These are phyloP conservation scores for Suhomyces guaymorum DNA, from an alignment of 1,139 yeast genomes.

Conservation along the genomic window DNA sequence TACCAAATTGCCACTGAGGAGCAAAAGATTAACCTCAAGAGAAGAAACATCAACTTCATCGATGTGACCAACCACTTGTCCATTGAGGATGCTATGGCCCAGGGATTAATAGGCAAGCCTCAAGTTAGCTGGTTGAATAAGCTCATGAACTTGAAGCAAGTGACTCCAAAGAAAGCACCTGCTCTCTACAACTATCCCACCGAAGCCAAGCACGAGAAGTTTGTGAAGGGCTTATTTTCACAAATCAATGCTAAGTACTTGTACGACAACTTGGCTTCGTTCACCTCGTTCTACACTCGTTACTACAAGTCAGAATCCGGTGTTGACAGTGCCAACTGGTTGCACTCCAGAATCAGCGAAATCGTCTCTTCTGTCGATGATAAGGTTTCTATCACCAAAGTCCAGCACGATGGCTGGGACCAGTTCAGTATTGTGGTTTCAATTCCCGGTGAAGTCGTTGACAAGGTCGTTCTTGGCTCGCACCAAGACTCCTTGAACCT, in stretches of 20 bases:
- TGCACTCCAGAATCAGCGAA: constrained; percentile 50
- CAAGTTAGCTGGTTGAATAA: constrained; percentile 10
- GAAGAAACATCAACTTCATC: constrained; percentile 60
- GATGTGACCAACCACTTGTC: constrained; percentile 62
- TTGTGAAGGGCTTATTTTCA: constrained; percentile 43
- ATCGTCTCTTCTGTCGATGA: constrained; percentile 42
- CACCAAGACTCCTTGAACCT: constrained; percentile 87
- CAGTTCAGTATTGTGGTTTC: constrained; percentile 45
- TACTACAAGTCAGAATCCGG: constrained; percentile 78
- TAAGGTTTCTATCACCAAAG: constrained; percentile 28
- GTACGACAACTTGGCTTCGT: constrained; percentile 55
- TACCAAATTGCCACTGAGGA: constrained; percentile 51
- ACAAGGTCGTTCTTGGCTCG: constrained; percentile 74
- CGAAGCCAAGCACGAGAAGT: constrained; percentile 34
- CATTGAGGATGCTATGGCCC: constrained; percentile 33
- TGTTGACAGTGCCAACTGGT: constrained; percentile 70
- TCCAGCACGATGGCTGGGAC: constrained; percentile 45
- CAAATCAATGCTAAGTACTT: constrained; percentile 49
- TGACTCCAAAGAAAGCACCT: constrained; percentile 27
- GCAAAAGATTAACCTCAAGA: constrained; percentile 55
- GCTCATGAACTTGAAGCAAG: constrained; percentile 35
- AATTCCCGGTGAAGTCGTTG: constrained; percentile 39
- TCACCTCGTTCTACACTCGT: constrained; percentile 76
- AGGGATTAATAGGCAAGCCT: constrained; percentile 28
- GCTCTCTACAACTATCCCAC: constrained; percentile 60